Base-by-base conservation (phyloP, 2,329 filamentous ascomycete genomes). In the Bertia moriformis region DNA sequence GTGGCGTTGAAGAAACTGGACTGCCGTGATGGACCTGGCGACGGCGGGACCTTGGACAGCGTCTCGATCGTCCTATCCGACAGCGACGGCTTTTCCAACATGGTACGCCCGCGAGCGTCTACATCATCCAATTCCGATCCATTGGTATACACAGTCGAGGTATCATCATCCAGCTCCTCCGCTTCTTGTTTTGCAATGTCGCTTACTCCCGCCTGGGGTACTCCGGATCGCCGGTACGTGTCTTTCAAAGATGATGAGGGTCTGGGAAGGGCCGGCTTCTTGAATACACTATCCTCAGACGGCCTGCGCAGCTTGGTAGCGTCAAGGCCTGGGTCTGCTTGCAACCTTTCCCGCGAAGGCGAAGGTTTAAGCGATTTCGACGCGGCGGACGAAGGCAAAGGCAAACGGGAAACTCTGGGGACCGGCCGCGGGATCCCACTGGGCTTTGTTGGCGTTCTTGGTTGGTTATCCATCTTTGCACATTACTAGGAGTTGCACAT, bases 41-140 rank as follows among this genome's bases (percentile, higher is more conserved):
- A 74, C 1, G 69, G 60, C 2, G 73, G 69, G 14, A 78, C 56
- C 19, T 65, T 58, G 3, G 73, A 61, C 4, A 80, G 55, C 4
- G 70, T 77, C 48, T 78, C 72, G 20, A 77, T 66, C 2, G 74
- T 77, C 33, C 74, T 59, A 43, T 79, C 74, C 3, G 71, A 73
- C 22, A 79, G 51, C 2, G 68, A 72, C 7, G 32, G 32, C 7
- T 15, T n/a, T n/a, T n/a, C n/a, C n/a, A n/a, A n/a, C n/a, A n/a
- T n/a, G n/a, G n/a, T n/a, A n/a, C n/a, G n/a, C n/a, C n/a, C n/a
- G n/a, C n/a, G n/a, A n/a, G n/a, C n/a, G n/a, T n/a, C n/a, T n/a
- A n/a, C n/a, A 18, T 35, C 32, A 14, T 13, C 15, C 17, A 7
- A 7, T 14, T 14, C 7, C 32, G 15, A 7, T 35, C n/a, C n/a